These are phyloP conservation scores for Brassica hybrid DNA, from an alignment of 441 rosid genomes.

Conservation along the genomic window DNA sequence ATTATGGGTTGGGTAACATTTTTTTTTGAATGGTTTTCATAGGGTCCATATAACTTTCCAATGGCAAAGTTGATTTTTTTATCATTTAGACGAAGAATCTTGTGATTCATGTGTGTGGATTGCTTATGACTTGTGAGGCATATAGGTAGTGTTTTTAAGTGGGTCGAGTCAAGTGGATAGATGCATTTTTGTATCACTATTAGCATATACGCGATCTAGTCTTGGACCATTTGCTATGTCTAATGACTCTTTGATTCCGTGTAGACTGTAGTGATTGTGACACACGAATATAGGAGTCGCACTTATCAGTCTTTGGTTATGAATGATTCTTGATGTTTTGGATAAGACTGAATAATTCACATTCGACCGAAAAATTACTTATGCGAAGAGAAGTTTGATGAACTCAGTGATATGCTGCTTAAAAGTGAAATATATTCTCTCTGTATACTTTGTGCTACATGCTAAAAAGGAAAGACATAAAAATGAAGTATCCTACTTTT, in stretches of 20 bases:
- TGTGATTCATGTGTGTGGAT: conserved; percentile 4
- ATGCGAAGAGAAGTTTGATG: conserved; percentile 10
- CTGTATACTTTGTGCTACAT: conserved; percentile 30
- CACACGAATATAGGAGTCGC: not conserved
- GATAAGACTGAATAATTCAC: conserved; percentile 11
- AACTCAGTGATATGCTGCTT: conserved; percentile 23
- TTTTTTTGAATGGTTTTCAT: not conserved
- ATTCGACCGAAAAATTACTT: not conserved
- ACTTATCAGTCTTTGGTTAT: conserved; percentile 10
- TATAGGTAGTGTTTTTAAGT: conserved; percentile 20
- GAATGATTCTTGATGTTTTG: not conserved
- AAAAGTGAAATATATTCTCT: conserved; percentile 13
- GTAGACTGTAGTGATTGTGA: not conserved
- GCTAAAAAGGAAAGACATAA: not conserved
- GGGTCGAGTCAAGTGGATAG: conserved; percentile 20
- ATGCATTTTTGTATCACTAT: not conserved
- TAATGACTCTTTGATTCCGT: not conserved
- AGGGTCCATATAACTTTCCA: not conserved
- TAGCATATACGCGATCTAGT: not conserved
- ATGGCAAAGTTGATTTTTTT: conserved; percentile 3
- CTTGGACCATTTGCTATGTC: conserved; percentile 9
- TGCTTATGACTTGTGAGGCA: conserved; percentile 3
- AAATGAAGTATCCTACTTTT: conserved; percentile 3
- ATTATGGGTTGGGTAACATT: not conserved
- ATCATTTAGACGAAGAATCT: conserved; percentile 2